A percentile compares a stretch with the other conserved stretches of the same genome.
phyloP scores from a whole-genome alignment of 73 alveolate genomes.

The Effrenium voratum region DNA sequence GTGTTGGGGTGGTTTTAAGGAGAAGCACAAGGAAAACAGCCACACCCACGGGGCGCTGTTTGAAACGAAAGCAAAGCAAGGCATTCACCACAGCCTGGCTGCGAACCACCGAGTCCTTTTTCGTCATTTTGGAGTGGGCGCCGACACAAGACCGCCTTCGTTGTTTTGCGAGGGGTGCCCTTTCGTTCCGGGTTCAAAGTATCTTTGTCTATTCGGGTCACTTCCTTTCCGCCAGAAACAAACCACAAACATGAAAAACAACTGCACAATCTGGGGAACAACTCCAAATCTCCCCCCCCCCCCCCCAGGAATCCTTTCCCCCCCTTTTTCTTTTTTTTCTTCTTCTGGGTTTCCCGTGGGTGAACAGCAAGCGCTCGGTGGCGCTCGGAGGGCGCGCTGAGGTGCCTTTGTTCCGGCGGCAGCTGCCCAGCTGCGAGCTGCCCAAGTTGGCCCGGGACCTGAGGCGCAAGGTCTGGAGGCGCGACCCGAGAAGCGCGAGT shows the following conservation, averaged over 20 bases:
- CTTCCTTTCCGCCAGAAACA: neutral
- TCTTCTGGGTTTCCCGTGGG: neutral
- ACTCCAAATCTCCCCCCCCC: neutral
- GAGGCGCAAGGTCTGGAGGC: slow-evolving; percentile 49
- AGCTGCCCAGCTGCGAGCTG: slow-evolving; percentile 86
- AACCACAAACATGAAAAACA: neutral
- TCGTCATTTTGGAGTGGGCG: too few relatives aligned
- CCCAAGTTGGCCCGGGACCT: slow-evolving; percentile 57
- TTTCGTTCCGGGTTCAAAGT: too few relatives aligned
- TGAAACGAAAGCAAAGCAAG: neutral
- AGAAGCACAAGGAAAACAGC: neutral
- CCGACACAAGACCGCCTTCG: too few relatives aligned
- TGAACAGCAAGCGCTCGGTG: neutral
- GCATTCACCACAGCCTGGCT: neutral
- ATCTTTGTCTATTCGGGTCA: neutral
- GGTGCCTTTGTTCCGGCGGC: slow-evolving; percentile 74
- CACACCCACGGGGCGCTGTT: neutral
- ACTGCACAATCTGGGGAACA: neutral
- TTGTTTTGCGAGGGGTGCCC: too few relatives aligned
- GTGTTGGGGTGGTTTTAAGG: neutral
- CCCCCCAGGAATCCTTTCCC: too few relatives aligned
- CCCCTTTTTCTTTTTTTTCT: neutral
- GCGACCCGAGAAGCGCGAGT: too few relatives aligned
- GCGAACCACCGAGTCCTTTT: too few relatives aligned
- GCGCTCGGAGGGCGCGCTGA: neutral